Conservation (phyloP, 257 asterid species). For the Rubia yunnanensis region DNA sequence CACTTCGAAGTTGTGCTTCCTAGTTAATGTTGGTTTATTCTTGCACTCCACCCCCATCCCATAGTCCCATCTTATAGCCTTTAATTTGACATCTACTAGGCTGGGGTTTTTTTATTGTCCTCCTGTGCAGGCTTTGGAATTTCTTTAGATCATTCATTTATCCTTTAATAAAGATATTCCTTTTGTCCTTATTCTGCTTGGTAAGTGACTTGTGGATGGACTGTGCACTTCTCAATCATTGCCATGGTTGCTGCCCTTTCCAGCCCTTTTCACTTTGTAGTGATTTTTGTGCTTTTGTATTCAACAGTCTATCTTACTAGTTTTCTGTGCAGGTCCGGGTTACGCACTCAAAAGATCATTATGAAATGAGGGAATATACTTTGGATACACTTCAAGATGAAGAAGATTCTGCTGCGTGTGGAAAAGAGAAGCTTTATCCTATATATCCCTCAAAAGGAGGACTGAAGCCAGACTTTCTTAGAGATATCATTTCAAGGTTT, state of each 20-base stretch:
- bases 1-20: neutral
- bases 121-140: neutral
- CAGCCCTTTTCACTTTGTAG: neutral
- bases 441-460: conserved; percentile 93
- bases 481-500: conserved; percentile 76
- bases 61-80: neutral
- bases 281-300: neutral
- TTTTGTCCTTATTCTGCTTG: neutral
- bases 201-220: neutral
- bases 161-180: neutral
- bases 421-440: conserved; percentile 85
- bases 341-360: conserved; percentile 58
- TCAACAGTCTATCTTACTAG: conserved; percentile 14
- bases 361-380: conserved; percentile 82
- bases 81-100: neutral
- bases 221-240: neutral
- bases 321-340: conserved; percentile 56
- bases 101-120: neutral
- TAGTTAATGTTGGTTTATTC: neutral
- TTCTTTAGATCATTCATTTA: neutral
- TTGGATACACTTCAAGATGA: conserved; percentile 61
- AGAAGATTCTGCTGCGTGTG: conserved; percentile 46
- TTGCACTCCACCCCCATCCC: neutral
- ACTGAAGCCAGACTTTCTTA: conserved; percentile 56
- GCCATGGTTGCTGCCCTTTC: neutral